Conservation (phyloP, 164 flowering plant species). For the Nymphaea thermarum region DNA sequence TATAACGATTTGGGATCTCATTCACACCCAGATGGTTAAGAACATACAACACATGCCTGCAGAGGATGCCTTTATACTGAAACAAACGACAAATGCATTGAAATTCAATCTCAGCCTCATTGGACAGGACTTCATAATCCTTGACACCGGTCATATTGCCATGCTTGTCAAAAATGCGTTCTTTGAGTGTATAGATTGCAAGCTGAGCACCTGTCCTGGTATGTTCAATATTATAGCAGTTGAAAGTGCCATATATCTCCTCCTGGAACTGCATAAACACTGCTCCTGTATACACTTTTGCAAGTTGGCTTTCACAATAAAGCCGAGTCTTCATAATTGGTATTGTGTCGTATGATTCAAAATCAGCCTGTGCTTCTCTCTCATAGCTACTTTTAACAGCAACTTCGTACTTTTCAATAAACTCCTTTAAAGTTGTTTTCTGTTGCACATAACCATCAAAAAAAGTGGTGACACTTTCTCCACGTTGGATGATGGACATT, state of each 20-base stretch:
- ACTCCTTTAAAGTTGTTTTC: conserved; percentile 56
- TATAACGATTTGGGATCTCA: conserved; percentile 46
- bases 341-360: conserved; percentile 21
- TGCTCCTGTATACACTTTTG: conserved; percentile 32
- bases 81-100: conserved; percentile 51
- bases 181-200: conserved; percentile 21
- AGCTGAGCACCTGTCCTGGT: conserved; percentile 1
- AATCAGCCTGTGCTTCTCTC: conserved; percentile 34
- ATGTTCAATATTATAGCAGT: conserved; percentile 14
- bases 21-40: conserved; percentile 35
- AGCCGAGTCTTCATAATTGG: conserved; percentile 24
- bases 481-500: conserved; percentile 27
- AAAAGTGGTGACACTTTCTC: conserved; percentile 33
- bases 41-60: conserved; percentile 44
- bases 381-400: conserved; percentile 38
- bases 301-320: conserved; percentile 31
- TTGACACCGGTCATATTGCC: conserved; percentile 14
- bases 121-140: conserved; percentile 43
- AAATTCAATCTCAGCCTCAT: conserved; percentile 32
- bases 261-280: conserved; percentile 34
- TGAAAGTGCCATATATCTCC: conserved; percentile 23
- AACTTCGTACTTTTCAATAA: conserved; percentile 50
- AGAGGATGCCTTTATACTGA: conserved; percentile 42
- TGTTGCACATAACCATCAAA: conserved; percentile 50
- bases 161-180: conserved; percentile 19